Evolutionary conservation across 352 stramenopile species (phyloP).

Genomic region (Phytophthora aleatoria): DNA sequence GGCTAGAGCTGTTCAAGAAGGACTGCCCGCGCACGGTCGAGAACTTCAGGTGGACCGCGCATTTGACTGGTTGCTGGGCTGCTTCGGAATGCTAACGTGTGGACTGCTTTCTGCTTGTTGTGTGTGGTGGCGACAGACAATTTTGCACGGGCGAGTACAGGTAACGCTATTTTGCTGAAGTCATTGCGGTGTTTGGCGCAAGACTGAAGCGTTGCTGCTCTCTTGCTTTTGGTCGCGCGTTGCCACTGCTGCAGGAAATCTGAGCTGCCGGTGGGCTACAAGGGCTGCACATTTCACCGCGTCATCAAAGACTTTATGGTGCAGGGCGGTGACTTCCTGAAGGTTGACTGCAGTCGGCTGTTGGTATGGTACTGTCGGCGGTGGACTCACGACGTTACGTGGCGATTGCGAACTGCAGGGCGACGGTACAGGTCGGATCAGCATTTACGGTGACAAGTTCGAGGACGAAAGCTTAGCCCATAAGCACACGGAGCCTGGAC

Average conservation of each 20-base stretch:
- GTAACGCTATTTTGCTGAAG: conserved; percentile 30
- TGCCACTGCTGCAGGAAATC: conserved; percentile 54
- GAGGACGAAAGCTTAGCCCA: conserved; percentile 83
- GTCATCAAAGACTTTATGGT: conserved; percentile 95
- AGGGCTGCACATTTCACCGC: conserved; percentile 86
- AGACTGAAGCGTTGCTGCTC: conserved; percentile 35
- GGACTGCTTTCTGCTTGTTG: conserved; percentile 2
- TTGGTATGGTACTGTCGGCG: conserved; percentile 1
- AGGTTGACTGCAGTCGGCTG: conserved; percentile 38
- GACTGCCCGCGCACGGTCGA: conserved; percentile 96
- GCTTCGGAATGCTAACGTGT: conserved; percentile 8
- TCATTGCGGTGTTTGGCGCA: background rate
- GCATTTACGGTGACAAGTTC: conserved; percentile 90
- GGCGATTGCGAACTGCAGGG: conserved; percentile 44
- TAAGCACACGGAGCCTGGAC: conserved; percentile 81
- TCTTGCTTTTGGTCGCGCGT: conserved; percentile 28
- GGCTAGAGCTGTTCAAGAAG: conserved; percentile 97
- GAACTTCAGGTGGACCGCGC: conserved; percentile 87
- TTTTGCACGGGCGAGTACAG: conserved; percentile 97
- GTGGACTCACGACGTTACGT: conserved; percentile 6
- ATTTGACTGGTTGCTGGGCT: conserved; percentile 15
- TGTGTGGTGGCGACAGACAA: conserved; percentile 60
- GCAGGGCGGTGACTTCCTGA: conserved; percentile 87
- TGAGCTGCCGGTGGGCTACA: conserved; percentile 89
- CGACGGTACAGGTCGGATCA: conserved; percentile 82